These are phyloP conservation scores for Russula ochroleuca DNA, from an alignment of 768 basidiomycete species.

Conservation along the genomic window DNA sequence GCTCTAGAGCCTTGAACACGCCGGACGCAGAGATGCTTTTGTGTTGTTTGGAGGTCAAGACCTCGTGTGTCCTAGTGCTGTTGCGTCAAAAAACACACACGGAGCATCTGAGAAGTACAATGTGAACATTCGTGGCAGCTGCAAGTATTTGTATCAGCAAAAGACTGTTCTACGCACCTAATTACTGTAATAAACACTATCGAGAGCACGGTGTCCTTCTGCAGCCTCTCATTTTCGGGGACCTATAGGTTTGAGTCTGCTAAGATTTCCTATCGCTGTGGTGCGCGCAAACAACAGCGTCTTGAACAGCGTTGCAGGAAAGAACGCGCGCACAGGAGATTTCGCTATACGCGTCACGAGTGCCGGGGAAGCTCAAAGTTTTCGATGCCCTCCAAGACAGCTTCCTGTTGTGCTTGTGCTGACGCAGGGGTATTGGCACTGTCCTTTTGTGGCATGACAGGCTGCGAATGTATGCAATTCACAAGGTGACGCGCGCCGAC, in stretches of 20 bases:
- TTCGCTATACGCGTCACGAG: constrained; percentile 83
- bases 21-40: constrained; percentile 89
- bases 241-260: constrained; percentile 45
- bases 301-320: too few species aligned
- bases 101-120: constrained; percentile 21
- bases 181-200: constrained; percentile 95
- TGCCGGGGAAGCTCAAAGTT: constrained; percentile 85
- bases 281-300: not conserved
- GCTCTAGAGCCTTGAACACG: constrained; percentile 81
- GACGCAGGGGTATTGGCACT: constrained; percentile 49
- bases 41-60: constrained; percentile 77
- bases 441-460: constrained; percentile 68
- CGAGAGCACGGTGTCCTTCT: constrained; percentile 84
- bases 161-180: constrained; percentile 60
- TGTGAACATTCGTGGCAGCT: constrained; percentile 32
- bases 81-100: not conserved
- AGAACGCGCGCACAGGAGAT: constrained; percentile 54
- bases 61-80: constrained; percentile 71
- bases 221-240: constrained; percentile 78
- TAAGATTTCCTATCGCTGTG: not conserved
- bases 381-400: constrained; percentile 80
- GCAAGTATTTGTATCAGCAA: constrained; percentile 5
- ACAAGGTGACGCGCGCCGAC: too few species aligned
- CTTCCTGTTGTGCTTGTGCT: constrained; percentile 75
- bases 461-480: not conserved